phyloP scores from a whole-genome alignment of 805 yeast genomes.

The Cyberlindnera bimundalis region DNA sequence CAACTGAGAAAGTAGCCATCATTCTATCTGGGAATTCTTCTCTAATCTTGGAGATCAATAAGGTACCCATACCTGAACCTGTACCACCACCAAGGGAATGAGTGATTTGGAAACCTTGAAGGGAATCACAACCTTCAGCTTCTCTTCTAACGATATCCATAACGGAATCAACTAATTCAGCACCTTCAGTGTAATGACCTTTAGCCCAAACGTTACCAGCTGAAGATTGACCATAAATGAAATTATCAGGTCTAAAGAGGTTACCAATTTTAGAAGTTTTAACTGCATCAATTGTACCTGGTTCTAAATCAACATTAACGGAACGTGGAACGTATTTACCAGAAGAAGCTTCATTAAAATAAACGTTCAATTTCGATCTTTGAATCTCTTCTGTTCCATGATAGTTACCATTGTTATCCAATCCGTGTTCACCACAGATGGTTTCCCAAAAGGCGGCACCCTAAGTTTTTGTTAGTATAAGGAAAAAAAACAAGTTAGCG shows the following conservation, averaged over 20 bases:
- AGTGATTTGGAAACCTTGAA: constrained; percentile 95
- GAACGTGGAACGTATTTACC: constrained; percentile 99
- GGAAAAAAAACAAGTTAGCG: background rate
- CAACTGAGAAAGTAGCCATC: constrained; percentile 95
- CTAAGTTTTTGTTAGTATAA: constrained; percentile 29
- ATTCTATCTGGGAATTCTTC: constrained; percentile 95
- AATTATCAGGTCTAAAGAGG: constrained; percentile 96
- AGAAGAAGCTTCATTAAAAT: constrained; percentile 90
- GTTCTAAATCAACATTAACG: constrained; percentile 94
- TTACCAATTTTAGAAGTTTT: constrained; percentile 89
- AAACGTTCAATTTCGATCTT: constrained; percentile 92
- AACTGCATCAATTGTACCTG: constrained; percentile 96
- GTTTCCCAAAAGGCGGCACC: constrained; percentile 96
- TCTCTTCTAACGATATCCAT: constrained; percentile 94
- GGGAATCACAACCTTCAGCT: constrained; percentile 94
- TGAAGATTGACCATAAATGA: constrained; percentile 95
- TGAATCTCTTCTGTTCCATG: constrained; percentile 56
- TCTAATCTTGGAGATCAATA: constrained; percentile 86
- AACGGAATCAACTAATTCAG: constrained; percentile 90
- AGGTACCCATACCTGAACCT: constrained; percentile 96
- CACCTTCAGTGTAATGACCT: constrained; percentile 98
- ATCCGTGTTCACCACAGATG: constrained; percentile 83
- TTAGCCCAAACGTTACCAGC: constrained; percentile 99
- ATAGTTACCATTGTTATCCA: constrained; percentile 71
- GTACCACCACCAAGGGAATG: constrained; percentile 99